A percentile compares a stretch with the other conserved stretches of the same genome.
Conservation (phyloP, 2,329 filamentous ascomycete genomes). For the Magnaporthiopsis poae region DNA sequence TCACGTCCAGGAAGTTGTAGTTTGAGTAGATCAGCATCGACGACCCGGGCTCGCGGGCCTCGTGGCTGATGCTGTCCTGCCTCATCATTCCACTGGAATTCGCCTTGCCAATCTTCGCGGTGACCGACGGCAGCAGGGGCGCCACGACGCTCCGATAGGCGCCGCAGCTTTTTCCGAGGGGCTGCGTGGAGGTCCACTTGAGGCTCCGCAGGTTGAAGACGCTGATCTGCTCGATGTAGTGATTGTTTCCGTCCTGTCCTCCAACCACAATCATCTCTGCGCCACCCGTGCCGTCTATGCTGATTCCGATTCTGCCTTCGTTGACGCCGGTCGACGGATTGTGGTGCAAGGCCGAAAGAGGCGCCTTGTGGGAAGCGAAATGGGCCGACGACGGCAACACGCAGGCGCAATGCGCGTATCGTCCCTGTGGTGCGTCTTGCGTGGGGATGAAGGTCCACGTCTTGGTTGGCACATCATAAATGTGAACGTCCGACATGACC, state of each 20-base stretch:
- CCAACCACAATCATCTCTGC: constrained; percentile 96
- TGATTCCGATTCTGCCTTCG: constrained; percentile 76
- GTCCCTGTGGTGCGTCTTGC: constrained; percentile 75
- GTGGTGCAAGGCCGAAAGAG: constrained; percentile 77
- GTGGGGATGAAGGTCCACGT: constrained; percentile 79
- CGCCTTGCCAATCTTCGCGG: constrained; percentile 56
- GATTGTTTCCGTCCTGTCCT: constrained; percentile 92
- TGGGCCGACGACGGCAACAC: constrained; percentile 79
- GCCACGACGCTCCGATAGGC: constrained; percentile 93
- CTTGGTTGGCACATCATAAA: constrained; percentile 75
- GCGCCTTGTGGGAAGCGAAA: constrained; percentile 75
- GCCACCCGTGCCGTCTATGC: constrained; percentile 80
- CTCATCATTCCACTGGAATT: constrained; percentile 28
- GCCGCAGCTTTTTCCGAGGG: constrained; percentile 83
- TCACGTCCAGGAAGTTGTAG: constrained; percentile 97
- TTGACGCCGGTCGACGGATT: constrained; percentile 75
- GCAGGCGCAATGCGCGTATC: constrained; percentile 92
- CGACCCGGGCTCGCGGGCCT: constrained; percentile 47
- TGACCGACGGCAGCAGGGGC: constrained; percentile 59
- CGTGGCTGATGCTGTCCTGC: constrained; percentile 41
- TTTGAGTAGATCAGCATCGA: constrained; percentile 97
- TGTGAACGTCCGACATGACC: constrained; percentile 96
- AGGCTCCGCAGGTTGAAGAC: constrained; percentile 92
- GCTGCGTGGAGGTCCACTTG: constrained; percentile 87
- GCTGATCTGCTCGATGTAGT: constrained; percentile 97